phyloP scores from a whole-genome alignment of 129 eudicot species.

The Pulicaria dysenterica region DNA sequence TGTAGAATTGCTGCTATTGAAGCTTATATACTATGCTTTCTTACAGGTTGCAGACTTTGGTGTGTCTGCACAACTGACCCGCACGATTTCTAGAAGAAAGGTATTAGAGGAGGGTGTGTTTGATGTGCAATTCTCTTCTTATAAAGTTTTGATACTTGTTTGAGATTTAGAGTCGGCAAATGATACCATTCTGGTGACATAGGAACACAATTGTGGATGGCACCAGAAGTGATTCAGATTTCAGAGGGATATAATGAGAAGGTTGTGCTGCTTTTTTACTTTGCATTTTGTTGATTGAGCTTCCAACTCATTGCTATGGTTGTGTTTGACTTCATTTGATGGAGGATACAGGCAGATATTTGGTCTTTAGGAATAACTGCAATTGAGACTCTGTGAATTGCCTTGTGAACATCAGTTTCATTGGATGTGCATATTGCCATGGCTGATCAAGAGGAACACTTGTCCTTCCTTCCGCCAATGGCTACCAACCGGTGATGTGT shows the following conservation, averaged over 20 bases:
- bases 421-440: constrained; percentile 87
- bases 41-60: constrained; percentile 95
- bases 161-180: background rate
- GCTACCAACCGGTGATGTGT: constrained; percentile 85
- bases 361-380: constrained; percentile 90
- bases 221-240: constrained; percentile 97
- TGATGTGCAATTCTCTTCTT: background rate
- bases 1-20: constrained; percentile 19
- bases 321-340: constrained; percentile 69
- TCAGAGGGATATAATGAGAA: constrained; percentile 97
- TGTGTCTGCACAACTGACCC: constrained; percentile 87
- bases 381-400: constrained; percentile 89
- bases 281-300: background rate
- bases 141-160: background rate
- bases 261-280: constrained; percentile 47
- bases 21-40: constrained; percentile 7
- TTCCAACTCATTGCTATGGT: constrained; percentile 31
- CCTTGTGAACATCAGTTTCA: constrained; percentile 92
- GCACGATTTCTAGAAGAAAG: constrained; percentile 96
- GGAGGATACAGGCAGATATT: constrained; percentile 92
- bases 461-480: constrained; percentile 86
- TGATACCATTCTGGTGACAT: constrained; percentile 54
- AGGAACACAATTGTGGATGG: constrained; percentile 99
- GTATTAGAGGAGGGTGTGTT: constrained; percentile 33
- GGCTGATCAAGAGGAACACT: constrained; percentile 81